These are phyloP conservation scores for Globisporangium paddicum DNA, from an alignment of 352 stramenopile genomes.

Conservation along the genomic window DNA sequence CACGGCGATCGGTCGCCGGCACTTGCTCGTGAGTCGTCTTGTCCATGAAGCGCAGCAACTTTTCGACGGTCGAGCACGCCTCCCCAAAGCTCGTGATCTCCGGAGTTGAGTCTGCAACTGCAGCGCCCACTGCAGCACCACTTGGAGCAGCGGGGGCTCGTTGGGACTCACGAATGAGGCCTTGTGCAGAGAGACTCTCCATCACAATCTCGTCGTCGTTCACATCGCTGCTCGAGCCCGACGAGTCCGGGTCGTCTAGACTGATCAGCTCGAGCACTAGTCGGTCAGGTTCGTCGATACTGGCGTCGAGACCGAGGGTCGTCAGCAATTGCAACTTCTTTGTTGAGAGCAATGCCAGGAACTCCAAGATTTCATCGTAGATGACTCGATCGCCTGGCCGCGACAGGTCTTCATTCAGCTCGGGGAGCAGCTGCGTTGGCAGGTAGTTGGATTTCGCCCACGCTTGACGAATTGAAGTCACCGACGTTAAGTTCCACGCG, in stretches of 20 bases:
- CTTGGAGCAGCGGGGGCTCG: constrained; percentile 12
- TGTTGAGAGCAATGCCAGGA: constrained; percentile 20
- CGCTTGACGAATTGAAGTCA: constrained; percentile 31
- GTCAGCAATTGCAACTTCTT: constrained; percentile 19
- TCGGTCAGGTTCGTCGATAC: constrained; percentile 15
- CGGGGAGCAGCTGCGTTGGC: constrained; percentile 21
- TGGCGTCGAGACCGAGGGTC: constrained; percentile 30
- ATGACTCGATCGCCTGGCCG: constrained; percentile 8
- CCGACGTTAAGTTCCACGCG: constrained; percentile 31
- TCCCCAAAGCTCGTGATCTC: constrained; percentile 32
- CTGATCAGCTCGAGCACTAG: constrained; percentile 34
- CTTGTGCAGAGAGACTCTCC: constrained; percentile 49
- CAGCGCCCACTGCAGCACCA: constrained; percentile 8
- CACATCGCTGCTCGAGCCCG: constrained; percentile 13
- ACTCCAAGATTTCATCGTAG: constrained; percentile 17
- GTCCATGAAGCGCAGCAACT: constrained; percentile 44
- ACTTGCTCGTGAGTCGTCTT: constrained; percentile 16
- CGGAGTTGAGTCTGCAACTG: constrained; percentile 13
- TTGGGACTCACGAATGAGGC: constrained; percentile 40
- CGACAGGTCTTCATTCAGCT: constrained; percentile 15
- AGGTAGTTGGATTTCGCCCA: constrained; percentile 37
- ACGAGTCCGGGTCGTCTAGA: constrained; percentile 35
- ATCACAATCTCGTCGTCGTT: constrained; percentile 62
- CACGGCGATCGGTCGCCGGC: constrained; percentile 30
- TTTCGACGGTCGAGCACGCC: constrained; percentile 31